Conservation (phyloP, 164 flowering plant genomes). For the Euptelea pleiosperma region DNA sequence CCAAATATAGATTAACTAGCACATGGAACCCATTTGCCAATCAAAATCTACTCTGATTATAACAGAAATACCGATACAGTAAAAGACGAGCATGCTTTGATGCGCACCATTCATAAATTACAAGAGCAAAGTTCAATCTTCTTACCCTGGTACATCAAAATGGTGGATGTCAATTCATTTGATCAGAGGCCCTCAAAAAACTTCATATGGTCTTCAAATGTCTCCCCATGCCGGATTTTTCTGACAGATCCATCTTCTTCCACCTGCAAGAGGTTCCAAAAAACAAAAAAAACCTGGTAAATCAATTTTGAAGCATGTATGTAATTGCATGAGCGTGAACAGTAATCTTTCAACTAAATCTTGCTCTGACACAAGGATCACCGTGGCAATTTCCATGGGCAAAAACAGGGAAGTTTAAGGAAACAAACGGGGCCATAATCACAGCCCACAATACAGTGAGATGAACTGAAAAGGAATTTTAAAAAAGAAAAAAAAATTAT, state of each 20-base stretch:
- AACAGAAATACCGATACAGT: too few species aligned
- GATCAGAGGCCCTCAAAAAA: constrained; percentile 69
- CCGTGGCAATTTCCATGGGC: too few species aligned
- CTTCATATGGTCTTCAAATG: constrained; percentile 85
- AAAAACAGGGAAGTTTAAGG: too few species aligned
- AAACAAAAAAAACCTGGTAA: not conserved
- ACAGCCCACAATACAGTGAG: too few species aligned
- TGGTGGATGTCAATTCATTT: not conserved
- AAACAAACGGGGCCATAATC: too few species aligned
- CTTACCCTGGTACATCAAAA: not conserved
- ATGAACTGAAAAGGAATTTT: not conserved
- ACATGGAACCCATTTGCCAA: too few species aligned
- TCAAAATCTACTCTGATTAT: too few species aligned
- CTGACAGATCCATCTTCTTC: constrained; percentile 83
- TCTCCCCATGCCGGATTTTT: constrained; percentile 87
- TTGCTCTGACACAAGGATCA: too few species aligned
- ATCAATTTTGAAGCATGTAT: not conserved
- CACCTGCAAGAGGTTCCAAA: constrained; percentile 41
- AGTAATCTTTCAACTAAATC: too few species aligned
- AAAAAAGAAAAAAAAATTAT: not conserved
- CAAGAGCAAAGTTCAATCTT: too few species aligned
- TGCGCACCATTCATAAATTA: not conserved
- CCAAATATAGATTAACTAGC: too few species aligned
- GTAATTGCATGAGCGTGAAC: not conserved
- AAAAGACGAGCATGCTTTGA: too few species aligned